Base-by-base conservation (phyloP, 1,284 basidiomycete species). In the Microbotryomycetes sp. region DNA sequence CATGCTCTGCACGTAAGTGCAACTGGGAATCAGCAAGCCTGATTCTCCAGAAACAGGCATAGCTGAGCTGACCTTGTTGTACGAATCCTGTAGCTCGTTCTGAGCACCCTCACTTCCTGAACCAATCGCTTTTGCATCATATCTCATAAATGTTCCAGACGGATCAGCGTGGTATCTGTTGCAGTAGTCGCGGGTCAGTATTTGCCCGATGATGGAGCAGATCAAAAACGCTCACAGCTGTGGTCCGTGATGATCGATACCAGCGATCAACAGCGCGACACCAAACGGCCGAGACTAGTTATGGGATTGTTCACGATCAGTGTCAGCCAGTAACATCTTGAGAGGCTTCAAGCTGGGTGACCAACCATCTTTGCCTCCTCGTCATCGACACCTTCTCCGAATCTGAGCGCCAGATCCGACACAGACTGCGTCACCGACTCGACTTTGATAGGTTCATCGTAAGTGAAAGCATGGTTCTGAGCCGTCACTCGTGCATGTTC, bases 121-220 rank as follows among this genome's bases (percentile, higher is more conserved):
- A 16, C 96, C 96, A 73, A 98, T 98, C 7, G 96, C 96, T 79
- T 98, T 99, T 52, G 96, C 96, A 70, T 97, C 90, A 74, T 97
- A 97, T 64, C 89, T 85, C 72, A 94, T 89, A 75, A 92, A 97
- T 6, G 94, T 98, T 19, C 96, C 96, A n/a, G 93, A 97, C 3
- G 96, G 96, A 78, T 99, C 96, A 28, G 96, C 97, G 77, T 99
- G 96, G 76, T 84, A 96, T 73, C 91, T 94, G 71, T 3, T 5
- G 23, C 16, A 49, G 47, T 30, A 22, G 56, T n/a, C n/a, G 56
- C 56, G 67, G 69, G 60, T 60, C 49, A 69, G 56, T 16, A 32
- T 29, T 23, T 50, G 54, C 49, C 36, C 56, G 23, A 19, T 49
- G 46, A 12, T 19, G 25, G 4, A 30, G 47, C 29, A 54, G 49